These are phyloP conservation scores for Rhododendron williamsianum DNA, from an alignment of 148 eudicot genomes.

Conservation along the genomic window DNA sequence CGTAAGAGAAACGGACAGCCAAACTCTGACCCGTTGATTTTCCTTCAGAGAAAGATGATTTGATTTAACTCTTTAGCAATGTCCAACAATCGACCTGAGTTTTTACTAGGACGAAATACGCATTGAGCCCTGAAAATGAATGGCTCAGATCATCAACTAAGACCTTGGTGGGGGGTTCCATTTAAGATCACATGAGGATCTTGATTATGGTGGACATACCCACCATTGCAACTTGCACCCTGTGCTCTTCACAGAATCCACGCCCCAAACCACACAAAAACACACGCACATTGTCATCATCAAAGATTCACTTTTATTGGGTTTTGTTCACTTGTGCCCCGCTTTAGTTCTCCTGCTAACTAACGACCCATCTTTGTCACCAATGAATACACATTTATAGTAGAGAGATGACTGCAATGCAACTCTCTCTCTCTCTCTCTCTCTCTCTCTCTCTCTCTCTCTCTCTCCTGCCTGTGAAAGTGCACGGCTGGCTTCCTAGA, in stretches of 20 bases:
- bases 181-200: background rate
- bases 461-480: background rate
- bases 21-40: no score
- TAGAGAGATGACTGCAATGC: background rate
- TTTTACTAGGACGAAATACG: background rate
- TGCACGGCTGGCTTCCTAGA: constrained; percentile 5
- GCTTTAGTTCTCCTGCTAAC: constrained; percentile 9
- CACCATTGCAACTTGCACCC: background rate
- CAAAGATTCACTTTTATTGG: constrained; percentile 3
- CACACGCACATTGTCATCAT: background rate
- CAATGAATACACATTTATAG: background rate
- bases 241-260: background rate
- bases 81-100: background rate
- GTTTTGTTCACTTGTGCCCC: constrained; percentile 5
- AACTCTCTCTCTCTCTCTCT: constrained; percentile 6
- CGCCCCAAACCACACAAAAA: background rate
- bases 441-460: background rate
- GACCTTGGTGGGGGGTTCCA: background rate
- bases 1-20: background rate
- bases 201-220: background rate
- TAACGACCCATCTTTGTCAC: constrained; percentile 17
- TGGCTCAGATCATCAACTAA: background rate
- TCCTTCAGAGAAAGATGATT: background rate
- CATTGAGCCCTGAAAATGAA: background rate
- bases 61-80: background rate